phyloP scores from a whole-genome alignment of 768 basidiomycete species.

The Suillus weaverae region DNA sequence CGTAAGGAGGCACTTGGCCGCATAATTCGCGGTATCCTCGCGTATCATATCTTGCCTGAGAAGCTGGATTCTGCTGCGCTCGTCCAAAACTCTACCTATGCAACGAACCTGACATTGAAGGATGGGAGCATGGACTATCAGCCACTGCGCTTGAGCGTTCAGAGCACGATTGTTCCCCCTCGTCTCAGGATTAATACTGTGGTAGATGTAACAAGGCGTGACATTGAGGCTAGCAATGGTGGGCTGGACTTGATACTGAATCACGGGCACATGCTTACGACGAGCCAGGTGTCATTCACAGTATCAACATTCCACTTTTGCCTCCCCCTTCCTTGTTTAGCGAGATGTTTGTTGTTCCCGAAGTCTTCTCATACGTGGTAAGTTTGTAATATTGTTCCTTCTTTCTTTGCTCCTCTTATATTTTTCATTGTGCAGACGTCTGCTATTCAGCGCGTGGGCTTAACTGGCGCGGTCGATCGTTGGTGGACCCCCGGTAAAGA shows the following conservation, averaged over 20 bases:
- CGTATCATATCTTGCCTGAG: conserved; percentile 56
- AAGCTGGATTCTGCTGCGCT: conserved; percentile 40
- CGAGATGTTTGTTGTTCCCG: conserved; percentile 42
- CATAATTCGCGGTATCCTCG: conserved; percentile 52
- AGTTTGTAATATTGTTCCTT: conserved; percentile 12
- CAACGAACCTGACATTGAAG: conserved; percentile 44
- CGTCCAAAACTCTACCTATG: conserved; percentile 53
- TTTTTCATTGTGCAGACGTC: conserved; percentile 43
- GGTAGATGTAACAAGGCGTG: conserved; percentile 40
- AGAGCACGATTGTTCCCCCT: conserved; percentile 34
- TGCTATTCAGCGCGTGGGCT: conserved; percentile 50
- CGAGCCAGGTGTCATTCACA: conserved; percentile 48
- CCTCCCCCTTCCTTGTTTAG: conserved; percentile 55
- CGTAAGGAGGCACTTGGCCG: conserved; percentile 56
- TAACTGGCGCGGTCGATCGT: conserved; percentile 47
- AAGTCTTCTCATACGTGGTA: conserved; percentile 51
- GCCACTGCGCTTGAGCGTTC: conserved; percentile 45
- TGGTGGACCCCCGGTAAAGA: conserved; percentile 41
- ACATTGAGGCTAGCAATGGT: conserved; percentile 55
- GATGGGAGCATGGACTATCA: conserved; percentile 45
- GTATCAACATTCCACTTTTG: conserved; percentile 53
- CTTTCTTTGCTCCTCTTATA: not conserved
- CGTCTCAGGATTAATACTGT: conserved; percentile 48
- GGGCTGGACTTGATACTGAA: conserved; percentile 8
- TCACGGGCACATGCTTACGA: not conserved